Base-by-base conservation (phyloP, 176 grass and related monocot species). In the Zoysia pacifica region DNA sequence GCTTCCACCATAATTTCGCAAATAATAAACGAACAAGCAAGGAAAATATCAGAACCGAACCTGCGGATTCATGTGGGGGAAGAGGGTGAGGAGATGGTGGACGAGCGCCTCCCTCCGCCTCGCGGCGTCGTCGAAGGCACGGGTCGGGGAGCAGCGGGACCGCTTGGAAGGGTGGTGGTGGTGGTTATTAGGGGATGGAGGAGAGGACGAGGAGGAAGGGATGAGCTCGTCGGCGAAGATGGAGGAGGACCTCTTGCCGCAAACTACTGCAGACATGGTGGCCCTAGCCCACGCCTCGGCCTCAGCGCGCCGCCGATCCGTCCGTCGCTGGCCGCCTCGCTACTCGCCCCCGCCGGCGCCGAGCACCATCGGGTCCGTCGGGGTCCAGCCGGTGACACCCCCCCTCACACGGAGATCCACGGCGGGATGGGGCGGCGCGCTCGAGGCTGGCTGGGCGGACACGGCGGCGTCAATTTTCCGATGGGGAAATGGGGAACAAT, bases 201-300 rank as follows among this genome's bases (percentile, higher is more conserved):
- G 71, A 40, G 87, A 65, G n/a, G 88, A 67, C 62, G 81, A 81
- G 2, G 91, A 71, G 63, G 91, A 82, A 69, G 91, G 81, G 64
- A 89, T 80, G 82, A 93, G 79, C 74, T 97, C 94, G 87, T 93
- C 91, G 79, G 73, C 81, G 71, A 97, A 93, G 84, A 93, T 83
- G 79, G 93, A 96, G 74, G 90, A 86, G 84, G 93, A 97, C 89
- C 91, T 97, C 94, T 97, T 97, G 73, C 94, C 94, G 62, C 91
- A 97, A 69, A 96, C 93, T 97, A 91, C 84, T 70, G 91, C 91
- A 93, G 94, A 93, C 94, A 97, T 97, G 94, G 89, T 93, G 88
- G 81, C 81, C 86, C 75, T 75, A 67, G 48, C 59, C 70, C 48
- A 1, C 39, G 2, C 8, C 56, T 1, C 37, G 62, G 77, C 74